Base-by-base conservation (phyloP, 106 monocot genomes). In the Dioscorea dumetorum region DNA sequence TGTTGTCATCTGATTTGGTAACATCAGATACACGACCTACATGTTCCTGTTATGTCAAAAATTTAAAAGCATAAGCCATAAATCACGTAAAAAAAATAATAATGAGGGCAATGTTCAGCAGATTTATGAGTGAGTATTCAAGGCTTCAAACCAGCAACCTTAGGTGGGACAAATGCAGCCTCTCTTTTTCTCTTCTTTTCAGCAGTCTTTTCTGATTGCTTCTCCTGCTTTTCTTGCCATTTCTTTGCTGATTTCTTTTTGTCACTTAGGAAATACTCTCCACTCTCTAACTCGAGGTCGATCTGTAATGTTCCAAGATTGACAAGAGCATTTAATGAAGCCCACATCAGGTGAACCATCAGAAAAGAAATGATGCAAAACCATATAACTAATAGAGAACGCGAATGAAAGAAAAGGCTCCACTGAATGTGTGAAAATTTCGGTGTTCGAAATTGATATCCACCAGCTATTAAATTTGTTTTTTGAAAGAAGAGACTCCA, bases 151-250 rank as follows among this genome's bases (percentile, higher is more conserved):
- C 4, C 14, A 6, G 8, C 65, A 28, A 91, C 95, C 91, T 91
- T 91, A 4, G 91, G 95, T 50, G 91, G 92, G 75, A 97, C 70
- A 74, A 97, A 97, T 35, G 97, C 86, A 77, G 91, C 84, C 19
- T 89, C 97, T 72, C 95, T 77, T 67, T 91, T 91, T 74, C 87
- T 89, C 79, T 92, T 97, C 60, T 87, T 92, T 77, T 92, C 92
- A 69, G 80, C 88, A 60, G 78, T 33, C 75, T 81, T 97, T 67
- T 82, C 89, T 18, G 97, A 80, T 54, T 97, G 97, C 79, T 87
- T 92, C 60, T 81, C 84, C 82, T 83, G 84, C 69, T 87, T 92
- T 76, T 97, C 87, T 77, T 86, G 73, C 91, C 89, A 90, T 71
- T 83, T 80, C 72, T 81, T 97, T 52, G 83, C 88, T 32, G 81